Conservation (phyloP, 2,329 filamentous ascomycete genomes). For the Catunica adiposa region DNA sequence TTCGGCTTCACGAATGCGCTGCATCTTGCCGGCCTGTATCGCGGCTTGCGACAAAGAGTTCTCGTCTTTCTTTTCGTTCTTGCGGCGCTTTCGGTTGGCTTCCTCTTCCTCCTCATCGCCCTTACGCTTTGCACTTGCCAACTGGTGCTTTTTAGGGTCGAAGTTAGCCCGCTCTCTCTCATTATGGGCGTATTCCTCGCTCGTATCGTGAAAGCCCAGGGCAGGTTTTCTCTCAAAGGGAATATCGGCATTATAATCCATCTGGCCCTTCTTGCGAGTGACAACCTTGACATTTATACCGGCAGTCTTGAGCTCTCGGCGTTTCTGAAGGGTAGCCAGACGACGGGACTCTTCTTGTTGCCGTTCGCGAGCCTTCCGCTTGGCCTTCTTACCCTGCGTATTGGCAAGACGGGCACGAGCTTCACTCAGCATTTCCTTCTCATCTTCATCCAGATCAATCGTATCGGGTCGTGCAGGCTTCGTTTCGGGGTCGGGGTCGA, state of each 20-base stretch:
- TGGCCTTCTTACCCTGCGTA: constrained; percentile 97
- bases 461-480: constrained; percentile 93
- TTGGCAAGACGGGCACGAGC: constrained; percentile 91
- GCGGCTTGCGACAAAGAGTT: constrained; percentile 64
- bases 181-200: constrained; percentile 64
- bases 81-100: constrained; percentile 68
- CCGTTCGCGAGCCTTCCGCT: constrained; percentile 87
- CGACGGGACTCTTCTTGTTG: constrained; percentile 89
- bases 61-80: constrained; percentile 65
- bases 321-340: constrained; percentile 80
- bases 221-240: constrained; percentile 89
- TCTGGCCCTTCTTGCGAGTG: constrained; percentile 83
- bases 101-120: constrained; percentile 74
- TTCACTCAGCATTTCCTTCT: constrained; percentile 98
- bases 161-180: constrained; percentile 72
- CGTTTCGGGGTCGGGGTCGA: constrained; percentile 93
- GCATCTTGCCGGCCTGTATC: constrained; percentile 82
- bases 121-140: constrained; percentile 72
- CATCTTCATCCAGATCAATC: constrained; percentile 94
- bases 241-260: constrained; percentile 99
- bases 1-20: constrained; percentile 88
- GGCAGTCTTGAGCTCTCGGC: constrained; percentile 88
- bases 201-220: constrained; percentile 82
- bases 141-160: constrained; percentile 81
- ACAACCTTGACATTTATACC: constrained; percentile 96